Base-by-base conservation (phyloP, 2,329 filamentous ascomycete species). In the Coniochaeta ligniaria region DNA sequence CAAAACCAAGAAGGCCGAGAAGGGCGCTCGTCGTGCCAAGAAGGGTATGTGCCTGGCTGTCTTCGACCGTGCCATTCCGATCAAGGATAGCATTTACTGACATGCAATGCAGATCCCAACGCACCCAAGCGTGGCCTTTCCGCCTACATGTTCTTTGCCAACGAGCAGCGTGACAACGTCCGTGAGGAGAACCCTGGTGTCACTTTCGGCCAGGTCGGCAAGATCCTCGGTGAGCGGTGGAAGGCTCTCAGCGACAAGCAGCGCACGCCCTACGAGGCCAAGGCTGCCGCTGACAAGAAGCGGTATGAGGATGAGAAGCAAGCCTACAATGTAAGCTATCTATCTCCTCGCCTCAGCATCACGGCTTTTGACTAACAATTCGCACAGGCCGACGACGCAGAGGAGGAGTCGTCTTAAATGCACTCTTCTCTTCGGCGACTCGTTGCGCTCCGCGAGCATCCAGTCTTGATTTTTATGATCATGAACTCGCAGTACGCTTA, bases 111-210 rank as follows among this genome's bases (percentile, higher is more conserved):
- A 96, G 93, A 97, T 79, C 92, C 92, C 78, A 97, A 97, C 80
- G 94, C 93, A 63, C 95, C 95, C 76, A 99, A 98, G 92, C 92
- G 95, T 79, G 95, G 94, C 83, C 91, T 99, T 58, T 98, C 95
- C 59, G 95, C 95, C 66, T 99, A 99, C 87, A 99, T 99, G 95
- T 98, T 98, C 89, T 99, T 98, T 77, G 95, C 95, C 86, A 98
- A 98, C 74, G 95, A 98, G 80, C 92, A 97, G 81, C 93, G 95
- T 70, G 94, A 98, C 75, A 96, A 95, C 77, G 95, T 99, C 70
- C 92, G 95, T 71, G 92, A 96, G 76, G 94, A 98, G 79, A 98
- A 98, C 85, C 94, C 94, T 43, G 94, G 93, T 71, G 96, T 98
- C 80, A 89, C 90, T 69, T 99, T 99, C 79, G 95, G 92, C 72